Conservation (phyloP, 176 grass and related monocot genomes). For the Avena eriantha region DNA sequence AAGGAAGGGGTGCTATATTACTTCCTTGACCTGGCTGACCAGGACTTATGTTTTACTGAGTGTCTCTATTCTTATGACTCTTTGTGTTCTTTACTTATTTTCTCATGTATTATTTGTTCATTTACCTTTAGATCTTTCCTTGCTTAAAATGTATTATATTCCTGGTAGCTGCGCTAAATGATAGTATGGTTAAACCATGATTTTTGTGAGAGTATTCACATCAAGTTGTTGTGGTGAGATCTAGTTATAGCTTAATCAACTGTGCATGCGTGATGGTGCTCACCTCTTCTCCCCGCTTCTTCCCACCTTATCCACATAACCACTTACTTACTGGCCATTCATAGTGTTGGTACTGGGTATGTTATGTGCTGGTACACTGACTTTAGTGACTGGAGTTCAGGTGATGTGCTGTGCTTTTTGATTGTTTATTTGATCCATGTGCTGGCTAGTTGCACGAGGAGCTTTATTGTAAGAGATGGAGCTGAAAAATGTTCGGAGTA, state of each 20-base stretch:
- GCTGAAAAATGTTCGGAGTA: not conserved
- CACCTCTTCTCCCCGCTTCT: not conserved
- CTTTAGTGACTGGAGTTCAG: not conserved
- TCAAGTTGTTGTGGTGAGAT: not conserved
- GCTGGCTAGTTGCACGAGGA: not conserved
- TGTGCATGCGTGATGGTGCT: not conserved
- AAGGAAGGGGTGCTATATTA: not conserved
- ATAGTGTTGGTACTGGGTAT: too few species aligned
- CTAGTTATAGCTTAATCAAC: not conserved
- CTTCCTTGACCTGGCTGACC: not conserved
- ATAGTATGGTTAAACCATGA: not conserved
- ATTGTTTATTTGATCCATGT: too few species aligned
- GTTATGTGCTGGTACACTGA: too few species aligned
- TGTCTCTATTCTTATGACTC: not conserved
- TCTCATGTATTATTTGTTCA: not conserved
- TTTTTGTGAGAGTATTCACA: not conserved
- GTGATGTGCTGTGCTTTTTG: not conserved
- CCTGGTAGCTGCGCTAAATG: not conserved
- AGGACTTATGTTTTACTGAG: not conserved
- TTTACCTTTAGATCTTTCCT: not conserved
- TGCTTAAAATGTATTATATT: not conserved
- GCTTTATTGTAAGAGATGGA: not conserved
- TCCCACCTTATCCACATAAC: not conserved
- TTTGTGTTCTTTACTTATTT: not conserved
- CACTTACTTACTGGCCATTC: not conserved